A percentile compares a stretch with the other conserved stretches of the same genome.
Evolutionary conservation across 352 stramenopile species (phyloP).

Genomic region (Globisporangium canariense): DNA sequence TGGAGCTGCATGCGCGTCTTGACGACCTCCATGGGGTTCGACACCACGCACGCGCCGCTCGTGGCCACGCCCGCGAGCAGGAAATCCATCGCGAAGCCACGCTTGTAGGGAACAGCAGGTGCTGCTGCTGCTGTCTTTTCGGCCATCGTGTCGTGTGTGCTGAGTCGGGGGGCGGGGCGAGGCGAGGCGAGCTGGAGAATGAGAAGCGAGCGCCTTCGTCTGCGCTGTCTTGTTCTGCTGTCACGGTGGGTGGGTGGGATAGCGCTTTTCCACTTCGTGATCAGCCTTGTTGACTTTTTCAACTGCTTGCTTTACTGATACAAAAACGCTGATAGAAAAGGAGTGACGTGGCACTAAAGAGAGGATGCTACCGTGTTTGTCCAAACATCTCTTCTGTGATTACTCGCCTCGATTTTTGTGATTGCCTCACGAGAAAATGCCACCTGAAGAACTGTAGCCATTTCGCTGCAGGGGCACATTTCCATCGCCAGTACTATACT

Average conservation of each 20-base stretch:
- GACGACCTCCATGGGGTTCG: constrained; percentile 89
- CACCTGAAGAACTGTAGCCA: not conserved
- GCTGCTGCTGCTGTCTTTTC: not conserved
- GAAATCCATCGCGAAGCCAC: constrained; percentile 69
- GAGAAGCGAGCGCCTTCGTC: not conserved
- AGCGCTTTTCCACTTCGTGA: too few relatives aligned
- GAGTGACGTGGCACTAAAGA: not conserved
- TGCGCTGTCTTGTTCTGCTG: not conserved
- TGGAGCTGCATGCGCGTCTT: constrained; percentile 90
- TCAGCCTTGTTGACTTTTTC: not conserved
- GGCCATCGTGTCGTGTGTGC: constrained; percentile 8
- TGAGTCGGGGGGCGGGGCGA: not conserved
- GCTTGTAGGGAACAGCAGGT: constrained; percentile 16
- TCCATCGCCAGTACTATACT: too few relatives aligned
- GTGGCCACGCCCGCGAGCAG: constrained; percentile 63
- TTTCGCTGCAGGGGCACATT: not conserved
- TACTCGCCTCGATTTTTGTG: too few relatives aligned
- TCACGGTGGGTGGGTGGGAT: not conserved
- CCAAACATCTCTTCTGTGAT: not conserved
- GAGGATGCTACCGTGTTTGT: not conserved
- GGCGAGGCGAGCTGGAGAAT: constrained; percentile 1
- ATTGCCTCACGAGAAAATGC: not conserved
- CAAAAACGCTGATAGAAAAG: not conserved
- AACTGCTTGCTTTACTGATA: not conserved
- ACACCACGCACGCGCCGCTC: constrained; percentile 65